phyloP scores from a whole-genome alignment of 2,329 filamentous ascomycete genomes.

The Aspergillus amoenus region DNA sequence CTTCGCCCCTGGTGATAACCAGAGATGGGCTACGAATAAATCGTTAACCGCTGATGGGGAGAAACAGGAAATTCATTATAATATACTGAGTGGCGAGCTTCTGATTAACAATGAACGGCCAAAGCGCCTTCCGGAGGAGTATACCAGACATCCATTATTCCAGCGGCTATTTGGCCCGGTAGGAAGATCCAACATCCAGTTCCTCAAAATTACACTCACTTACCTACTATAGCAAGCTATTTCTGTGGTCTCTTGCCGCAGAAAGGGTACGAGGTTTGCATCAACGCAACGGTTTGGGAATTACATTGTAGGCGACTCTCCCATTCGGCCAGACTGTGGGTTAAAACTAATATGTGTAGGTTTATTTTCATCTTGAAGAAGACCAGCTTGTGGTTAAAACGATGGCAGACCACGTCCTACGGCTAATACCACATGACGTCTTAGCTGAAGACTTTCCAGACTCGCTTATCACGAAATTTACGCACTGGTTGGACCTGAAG shows the following conservation, averaged over 20 bases:
- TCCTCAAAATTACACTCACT: not conserved
- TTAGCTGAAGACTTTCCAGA: constrained; percentile 30
- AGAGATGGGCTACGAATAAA: constrained; percentile 8
- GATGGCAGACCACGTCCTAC: constrained; percentile 5
- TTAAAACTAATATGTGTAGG: constrained; percentile 13
- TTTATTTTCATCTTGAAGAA: constrained; percentile 20
- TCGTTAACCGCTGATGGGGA: not conserved
- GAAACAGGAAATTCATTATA: constrained; percentile 8
- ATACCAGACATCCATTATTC: constrained; percentile 9
- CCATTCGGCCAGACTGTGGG: not conserved
- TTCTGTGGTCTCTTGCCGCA: constrained; percentile 34
- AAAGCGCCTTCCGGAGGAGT: constrained; percentile 13
- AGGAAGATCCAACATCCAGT: not conserved
- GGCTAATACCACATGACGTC: constrained; percentile 28
- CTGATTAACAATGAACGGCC: constrained; percentile 17
- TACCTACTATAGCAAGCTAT: constrained; percentile 21
- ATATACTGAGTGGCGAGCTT: constrained; percentile 16
- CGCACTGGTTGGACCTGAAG: constrained; percentile 49
- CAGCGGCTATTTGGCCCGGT: constrained; percentile 11
- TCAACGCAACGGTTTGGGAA: constrained; percentile 25
- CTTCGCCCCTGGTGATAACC: not conserved
- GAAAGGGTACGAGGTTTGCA: constrained; percentile 37
- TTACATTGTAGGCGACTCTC: constrained; percentile 19
- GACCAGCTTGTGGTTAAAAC: constrained; percentile 19
- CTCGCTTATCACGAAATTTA: constrained; percentile 39